Evolutionary conservation across 306 rosid genomes (phyloP), one percentile per base, ranked within the genome.

Genomic region (Prunus mongolica): DNA sequence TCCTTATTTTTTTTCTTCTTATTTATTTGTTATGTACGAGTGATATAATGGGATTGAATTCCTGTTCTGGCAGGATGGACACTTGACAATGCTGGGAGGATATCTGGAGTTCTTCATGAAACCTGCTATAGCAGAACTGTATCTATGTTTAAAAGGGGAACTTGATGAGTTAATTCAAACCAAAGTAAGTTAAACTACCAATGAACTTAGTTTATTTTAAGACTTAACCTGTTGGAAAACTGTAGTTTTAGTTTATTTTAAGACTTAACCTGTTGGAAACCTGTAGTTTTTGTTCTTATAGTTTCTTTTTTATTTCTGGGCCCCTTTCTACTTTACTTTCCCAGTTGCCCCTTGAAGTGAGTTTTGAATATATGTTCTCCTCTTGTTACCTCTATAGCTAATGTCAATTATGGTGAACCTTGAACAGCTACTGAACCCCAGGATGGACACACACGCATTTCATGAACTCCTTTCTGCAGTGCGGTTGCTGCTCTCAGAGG

Each of bases 21-120:
- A 1, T 22, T 13, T 62, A 3, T 69, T 24, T 24, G 45, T 62
- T 62, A 32, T 65, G 19, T 12, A 11, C 20, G 49, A 38, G 24
- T 74, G 11, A 27, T 51, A 24, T 6, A n/a, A 25, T 28, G 30
- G 50, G 67, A 28, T 46, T 56, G 18, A 63, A 54, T 56, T 82
- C 71, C 81, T 72, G 60, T 46, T 80, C 44, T 82, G 55, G 76
- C 87, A 93, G 99, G 98, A 89, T 79, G 96, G 93, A 67, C 97
- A 89, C 81, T 69, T 92, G 69, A 92, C 89, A 91, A 89, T 96
- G 99, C 81, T 96, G 82, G 97, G 96, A 67, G 99, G 99, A 75
- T 96, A 88, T 85, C 76, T 92, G 46, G 99, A 92, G 86, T 95
- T 92, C 80, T 92, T 95, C 85, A 82, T 92, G 97, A 90, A 86